These are phyloP conservation scores for Eucalyptus albens DNA, from an alignment of 345 rosid genomes.

Conservation along the genomic window DNA sequence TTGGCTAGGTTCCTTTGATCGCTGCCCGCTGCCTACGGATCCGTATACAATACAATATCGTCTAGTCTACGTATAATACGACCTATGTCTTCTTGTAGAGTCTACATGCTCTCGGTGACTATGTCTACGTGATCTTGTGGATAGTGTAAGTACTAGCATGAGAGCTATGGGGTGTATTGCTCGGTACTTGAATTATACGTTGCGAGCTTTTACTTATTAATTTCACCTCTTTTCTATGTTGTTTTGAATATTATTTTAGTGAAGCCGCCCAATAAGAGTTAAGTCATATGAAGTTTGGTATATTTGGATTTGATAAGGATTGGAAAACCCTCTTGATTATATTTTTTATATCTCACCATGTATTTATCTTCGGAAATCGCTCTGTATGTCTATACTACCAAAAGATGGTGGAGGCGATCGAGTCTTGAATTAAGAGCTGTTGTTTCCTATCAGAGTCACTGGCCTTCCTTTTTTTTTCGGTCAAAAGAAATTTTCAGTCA, in stretches of 20 bases:
- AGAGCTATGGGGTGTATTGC: neutral
- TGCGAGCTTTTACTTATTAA: neutral
- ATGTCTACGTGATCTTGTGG: neutral
- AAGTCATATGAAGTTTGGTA: neutral
- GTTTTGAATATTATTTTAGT: neutral
- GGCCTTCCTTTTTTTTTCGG: neutral
- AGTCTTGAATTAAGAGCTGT: neutral
- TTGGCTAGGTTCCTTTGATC: neutral
- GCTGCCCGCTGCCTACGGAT: neutral
- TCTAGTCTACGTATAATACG: neutral
- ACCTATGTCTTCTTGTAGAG: neutral
- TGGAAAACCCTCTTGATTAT: neutral
- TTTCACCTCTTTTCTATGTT: neutral
- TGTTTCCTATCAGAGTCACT: neutral
- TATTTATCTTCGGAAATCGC: neutral
- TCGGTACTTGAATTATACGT: neutral
- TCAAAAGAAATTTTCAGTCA: too few relatives aligned
- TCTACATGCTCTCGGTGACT: neutral
- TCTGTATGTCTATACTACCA: neutral
- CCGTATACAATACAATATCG: neutral
- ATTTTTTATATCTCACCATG: neutral
- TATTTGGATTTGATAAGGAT: neutral
- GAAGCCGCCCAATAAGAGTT: neutral
- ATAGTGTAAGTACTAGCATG: neutral
- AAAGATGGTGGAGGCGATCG: neutral